phyloP scores from a whole-genome alignment of 2,329 filamentous ascomycete species.

The Ilyonectria sp. region DNA sequence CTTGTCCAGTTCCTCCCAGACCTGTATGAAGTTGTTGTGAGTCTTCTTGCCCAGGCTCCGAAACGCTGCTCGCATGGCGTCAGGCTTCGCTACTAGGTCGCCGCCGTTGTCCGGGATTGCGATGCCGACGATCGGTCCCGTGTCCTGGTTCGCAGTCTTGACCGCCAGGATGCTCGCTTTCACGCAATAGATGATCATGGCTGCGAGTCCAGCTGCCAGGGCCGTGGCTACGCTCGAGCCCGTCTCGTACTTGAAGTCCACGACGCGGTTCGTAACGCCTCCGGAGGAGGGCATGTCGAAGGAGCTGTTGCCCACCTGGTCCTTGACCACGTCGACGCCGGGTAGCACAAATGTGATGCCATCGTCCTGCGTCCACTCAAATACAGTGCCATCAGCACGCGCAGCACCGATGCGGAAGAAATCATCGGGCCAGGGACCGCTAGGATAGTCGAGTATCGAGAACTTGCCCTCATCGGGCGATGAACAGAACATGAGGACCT shows the following conservation, averaged over 20 bases:
- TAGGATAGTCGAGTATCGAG: slow-evolving; percentile 19
- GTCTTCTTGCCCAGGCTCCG: background rate
- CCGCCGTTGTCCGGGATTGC: background rate
- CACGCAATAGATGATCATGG: slow-evolving; percentile 47
- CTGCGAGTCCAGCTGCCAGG: slow-evolving; percentile 48
- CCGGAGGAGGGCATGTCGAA: slow-evolving; percentile 6
- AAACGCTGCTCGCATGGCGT: slow-evolving; percentile 4
- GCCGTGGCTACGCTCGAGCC: slow-evolving; percentile 49
- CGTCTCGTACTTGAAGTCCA: slow-evolving; percentile 21
- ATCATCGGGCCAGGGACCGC: background rate
- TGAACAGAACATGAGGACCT: slow-evolving; percentile 33
- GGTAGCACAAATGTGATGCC: slow-evolving; percentile 22
- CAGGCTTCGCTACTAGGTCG: background rate
- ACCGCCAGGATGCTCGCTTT: slow-evolving; percentile 26
- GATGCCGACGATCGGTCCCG: background rate
- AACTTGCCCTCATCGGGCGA: slow-evolving; percentile 12
- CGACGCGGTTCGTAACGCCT: background rate
- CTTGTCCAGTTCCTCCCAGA: slow-evolving; percentile 5
- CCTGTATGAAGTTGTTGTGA: slow-evolving; percentile 4
- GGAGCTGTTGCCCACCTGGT: background rate
- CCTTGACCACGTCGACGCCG: slow-evolving; percentile 16
- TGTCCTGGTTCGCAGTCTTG: slow-evolving; percentile 3
- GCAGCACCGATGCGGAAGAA: slow-evolving; percentile 33
- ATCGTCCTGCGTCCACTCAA: background rate
- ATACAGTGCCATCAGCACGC: slow-evolving; percentile 23